phyloP scores from a whole-genome alignment of 257 asterid species.

The Thymus mandschuricus region DNA sequence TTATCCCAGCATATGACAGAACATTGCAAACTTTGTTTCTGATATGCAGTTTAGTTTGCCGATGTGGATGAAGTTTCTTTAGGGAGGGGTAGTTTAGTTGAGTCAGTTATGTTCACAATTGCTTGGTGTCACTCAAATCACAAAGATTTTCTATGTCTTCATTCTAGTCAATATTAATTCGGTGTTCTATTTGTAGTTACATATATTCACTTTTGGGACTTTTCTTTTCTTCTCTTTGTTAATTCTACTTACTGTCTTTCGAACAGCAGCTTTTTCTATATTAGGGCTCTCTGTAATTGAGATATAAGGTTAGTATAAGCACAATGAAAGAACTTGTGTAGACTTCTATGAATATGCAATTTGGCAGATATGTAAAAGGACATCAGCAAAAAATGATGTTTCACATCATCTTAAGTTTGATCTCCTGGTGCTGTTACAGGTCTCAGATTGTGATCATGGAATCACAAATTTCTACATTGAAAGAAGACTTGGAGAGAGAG shows the following conservation, averaged over 20 bases:
- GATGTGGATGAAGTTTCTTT: neutral
- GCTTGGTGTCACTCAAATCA: neutral
- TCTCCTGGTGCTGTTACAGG: conserved; percentile 41
- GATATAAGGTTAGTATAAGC: neutral
- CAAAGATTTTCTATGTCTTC: neutral
- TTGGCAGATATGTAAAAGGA: neutral
- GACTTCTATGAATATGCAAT: neutral
- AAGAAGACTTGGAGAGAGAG: conserved; percentile 82
- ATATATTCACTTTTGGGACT: no score
- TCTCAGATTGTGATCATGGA: conserved; percentile 68
- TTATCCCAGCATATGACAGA: neutral
- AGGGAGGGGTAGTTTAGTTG: neutral
- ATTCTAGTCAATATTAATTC: neutral
- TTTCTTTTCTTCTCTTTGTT: neutral
- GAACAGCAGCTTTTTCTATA: neutral
- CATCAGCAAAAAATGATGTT: conserved; percentile 2
- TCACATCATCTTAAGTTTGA: conserved; percentile 18
- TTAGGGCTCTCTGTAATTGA: neutral
- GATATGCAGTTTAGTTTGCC: neutral
- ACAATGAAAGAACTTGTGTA: neutral
- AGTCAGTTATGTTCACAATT: neutral
- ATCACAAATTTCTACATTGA: conserved; percentile 61
- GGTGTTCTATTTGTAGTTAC: neutral
- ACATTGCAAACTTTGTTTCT: neutral
- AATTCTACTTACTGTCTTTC: neutral